Evolutionary conservation across 352 stramenopile species (phyloP).

Genomic region (Phytophthora meadii): DNA sequence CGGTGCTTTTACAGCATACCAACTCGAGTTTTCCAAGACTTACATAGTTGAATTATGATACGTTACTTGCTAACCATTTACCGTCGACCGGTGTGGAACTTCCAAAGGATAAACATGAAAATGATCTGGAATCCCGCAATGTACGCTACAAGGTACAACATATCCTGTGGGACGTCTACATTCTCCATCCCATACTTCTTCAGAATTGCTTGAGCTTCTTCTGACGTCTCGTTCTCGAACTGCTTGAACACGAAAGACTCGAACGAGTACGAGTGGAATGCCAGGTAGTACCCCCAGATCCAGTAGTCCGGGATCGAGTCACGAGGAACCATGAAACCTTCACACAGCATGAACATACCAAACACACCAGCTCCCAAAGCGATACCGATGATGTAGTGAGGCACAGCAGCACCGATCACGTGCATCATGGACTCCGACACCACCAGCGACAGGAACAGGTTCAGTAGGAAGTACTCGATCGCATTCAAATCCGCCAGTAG

Average conservation of each 20-base stretch:
- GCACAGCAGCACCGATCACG: slow-evolving; percentile 71
- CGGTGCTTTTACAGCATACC: no score
- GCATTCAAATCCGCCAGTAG: slow-evolving; percentile 57
- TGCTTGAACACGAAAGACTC: slow-evolving; percentile 82
- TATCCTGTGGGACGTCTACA: slow-evolving; percentile 50
- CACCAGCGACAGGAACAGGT: slow-evolving; percentile 77
- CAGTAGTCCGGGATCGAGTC: no score
- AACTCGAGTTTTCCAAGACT: neutral
- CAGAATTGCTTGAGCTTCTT: slow-evolving; percentile 20
- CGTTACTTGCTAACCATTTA: slow-evolving; percentile 10
- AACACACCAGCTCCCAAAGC: slow-evolving; percentile 73
- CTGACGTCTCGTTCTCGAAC: slow-evolving; percentile 44
- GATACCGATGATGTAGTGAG: slow-evolving; percentile 87
- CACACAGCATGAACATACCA: neutral
- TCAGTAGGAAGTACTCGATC: slow-evolving; percentile 63
- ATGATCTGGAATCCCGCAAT: slow-evolving; percentile 44
- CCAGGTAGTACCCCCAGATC: slow-evolving; percentile 3
- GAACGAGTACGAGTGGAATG: slow-evolving; percentile 87
- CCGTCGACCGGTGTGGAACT: slow-evolving; percentile 24
- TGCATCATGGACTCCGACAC: slow-evolving; percentile 83
- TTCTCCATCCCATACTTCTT: slow-evolving; percentile 47
- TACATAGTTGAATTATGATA: slow-evolving; percentile 14
- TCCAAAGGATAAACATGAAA: slow-evolving; percentile 33
- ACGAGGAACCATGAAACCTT: no score
- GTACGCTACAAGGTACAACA: slow-evolving; percentile 49